Evolutionary conservation across 2,329 filamentous ascomycete genomes (phyloP).

Genomic region (Cytospora piceicola): DNA sequence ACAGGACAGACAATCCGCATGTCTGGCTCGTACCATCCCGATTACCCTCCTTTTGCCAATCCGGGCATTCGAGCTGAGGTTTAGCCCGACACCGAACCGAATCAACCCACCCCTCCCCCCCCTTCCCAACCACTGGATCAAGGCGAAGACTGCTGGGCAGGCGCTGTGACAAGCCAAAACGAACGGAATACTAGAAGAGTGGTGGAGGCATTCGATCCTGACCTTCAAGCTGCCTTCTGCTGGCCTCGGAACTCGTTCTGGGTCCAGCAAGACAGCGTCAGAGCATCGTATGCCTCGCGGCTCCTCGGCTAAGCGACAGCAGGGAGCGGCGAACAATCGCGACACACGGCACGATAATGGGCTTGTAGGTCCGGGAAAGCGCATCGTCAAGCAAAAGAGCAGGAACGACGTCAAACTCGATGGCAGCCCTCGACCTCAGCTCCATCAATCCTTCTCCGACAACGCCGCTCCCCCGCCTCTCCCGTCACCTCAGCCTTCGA

Average conservation of each 20-base stretch:
- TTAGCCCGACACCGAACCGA: constrained; percentile 1
- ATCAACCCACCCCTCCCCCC: background rate
- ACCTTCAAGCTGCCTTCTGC: constrained; percentile 36
- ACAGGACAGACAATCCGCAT: constrained; percentile 27
- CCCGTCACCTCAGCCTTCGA: constrained; percentile 38
- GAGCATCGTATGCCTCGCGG: constrained; percentile 63
- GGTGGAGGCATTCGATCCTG: background rate
- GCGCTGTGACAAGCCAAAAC: constrained; percentile 30
- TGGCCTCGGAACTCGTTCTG: constrained; percentile 52
- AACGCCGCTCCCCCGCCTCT: constrained; percentile 34
- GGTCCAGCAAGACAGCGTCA: constrained; percentile 44
- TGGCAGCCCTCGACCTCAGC: constrained; percentile 35
- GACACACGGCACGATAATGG: constrained; percentile 86
- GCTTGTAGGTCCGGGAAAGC: constrained; percentile 77
- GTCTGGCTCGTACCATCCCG: constrained; percentile 28
- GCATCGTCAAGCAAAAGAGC: constrained; percentile 52
- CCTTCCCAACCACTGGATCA: background rate
- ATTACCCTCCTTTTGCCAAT: constrained; percentile 25
- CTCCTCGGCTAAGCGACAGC: constrained; percentile 63
- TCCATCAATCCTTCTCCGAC: constrained; percentile 30
- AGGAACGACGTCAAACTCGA: constrained; percentile 46
- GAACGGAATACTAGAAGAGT: constrained; percentile 8
- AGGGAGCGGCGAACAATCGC: constrained; percentile 65
- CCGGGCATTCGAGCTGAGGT: constrained; percentile 17
- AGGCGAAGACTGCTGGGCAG: constrained; percentile 29